phyloP scores from a whole-genome alignment of 495 filamentous ascomycete genomes.

The Neurospora africana region DNA sequence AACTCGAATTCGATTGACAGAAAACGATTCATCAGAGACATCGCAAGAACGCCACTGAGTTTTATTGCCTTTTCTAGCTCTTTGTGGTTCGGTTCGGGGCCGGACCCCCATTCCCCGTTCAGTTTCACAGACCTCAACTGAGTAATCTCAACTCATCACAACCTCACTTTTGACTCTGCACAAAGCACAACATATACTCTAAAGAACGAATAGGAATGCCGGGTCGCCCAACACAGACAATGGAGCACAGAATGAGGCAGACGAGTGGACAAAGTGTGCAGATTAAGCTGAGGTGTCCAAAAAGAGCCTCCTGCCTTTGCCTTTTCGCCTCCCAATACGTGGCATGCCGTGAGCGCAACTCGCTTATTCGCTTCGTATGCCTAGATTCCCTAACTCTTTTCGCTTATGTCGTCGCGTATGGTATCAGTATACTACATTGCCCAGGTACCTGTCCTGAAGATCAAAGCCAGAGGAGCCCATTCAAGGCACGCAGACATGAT shows the following conservation, averaged over 20 bases:
- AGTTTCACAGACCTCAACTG: not conserved
- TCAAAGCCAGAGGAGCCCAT: not conserved
- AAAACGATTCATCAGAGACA: not conserved
- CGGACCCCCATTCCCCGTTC: not conserved
- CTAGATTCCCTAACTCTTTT: not conserved
- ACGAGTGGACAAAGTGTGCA: not conserved
- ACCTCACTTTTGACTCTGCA: not conserved
- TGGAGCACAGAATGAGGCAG: not conserved
- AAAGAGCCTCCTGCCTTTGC: not conserved
- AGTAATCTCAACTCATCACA: not conserved
- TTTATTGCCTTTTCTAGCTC: not conserved
- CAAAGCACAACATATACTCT: not conserved
- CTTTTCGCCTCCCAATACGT: not conserved
- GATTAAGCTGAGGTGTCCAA: not conserved
- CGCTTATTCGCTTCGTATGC: not conserved
- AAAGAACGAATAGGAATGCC: not conserved
- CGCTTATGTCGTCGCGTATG: not conserved
- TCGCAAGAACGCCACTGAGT: not conserved
- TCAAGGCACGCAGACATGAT: not conserved
- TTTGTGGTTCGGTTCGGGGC: not conserved
- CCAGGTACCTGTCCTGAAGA: not conserved
- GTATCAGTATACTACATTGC: not conserved
- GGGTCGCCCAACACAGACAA: not conserved
- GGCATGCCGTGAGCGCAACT: not conserved
- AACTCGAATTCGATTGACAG: not conserved